These are phyloP conservation scores for Dothiorella sarmentorum DNA, from an alignment of 2,329 filamentous ascomycete genomes.

Conservation along the genomic window DNA sequence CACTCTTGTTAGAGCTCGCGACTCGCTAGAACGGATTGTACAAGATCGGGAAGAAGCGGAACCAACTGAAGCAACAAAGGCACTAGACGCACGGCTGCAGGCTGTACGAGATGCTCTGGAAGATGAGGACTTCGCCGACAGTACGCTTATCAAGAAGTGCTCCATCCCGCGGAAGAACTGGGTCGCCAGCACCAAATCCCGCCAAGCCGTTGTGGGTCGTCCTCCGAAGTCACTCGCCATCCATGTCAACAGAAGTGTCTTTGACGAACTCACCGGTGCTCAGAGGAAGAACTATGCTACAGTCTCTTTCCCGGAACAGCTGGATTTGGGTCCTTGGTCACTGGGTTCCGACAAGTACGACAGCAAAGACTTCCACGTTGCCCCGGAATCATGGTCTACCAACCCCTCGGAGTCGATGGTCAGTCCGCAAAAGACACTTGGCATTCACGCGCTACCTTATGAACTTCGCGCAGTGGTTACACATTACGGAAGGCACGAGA, in stretches of 20 bases:
- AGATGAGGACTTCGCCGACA: slow-evolving; percentile 72
- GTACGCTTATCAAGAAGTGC: slow-evolving; percentile 45
- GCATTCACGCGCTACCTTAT: slow-evolving; percentile 51
- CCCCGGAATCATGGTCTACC: slow-evolving; percentile 65
- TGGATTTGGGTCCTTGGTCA: slow-evolving; percentile 84
- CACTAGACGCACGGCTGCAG: slow-evolving; percentile 50
- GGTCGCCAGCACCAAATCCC: slow-evolving; percentile 77
- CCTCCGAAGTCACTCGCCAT: slow-evolving; percentile 77
- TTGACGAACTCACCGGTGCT: slow-evolving; percentile 75
- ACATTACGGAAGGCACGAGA: slow-evolving; percentile 87
- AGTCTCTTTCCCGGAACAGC: slow-evolving; percentile 68
- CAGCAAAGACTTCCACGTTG: slow-evolving; percentile 28
- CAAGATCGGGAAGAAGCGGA: neutral
- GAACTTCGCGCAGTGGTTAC: slow-evolving; percentile 80
- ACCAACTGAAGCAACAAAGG: slow-evolving; percentile 10
- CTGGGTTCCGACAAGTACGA: slow-evolving; percentile 55
- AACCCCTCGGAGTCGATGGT: slow-evolving; percentile 73
- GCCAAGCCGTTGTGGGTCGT: slow-evolving; percentile 81
- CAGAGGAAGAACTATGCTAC: slow-evolving; percentile 80
- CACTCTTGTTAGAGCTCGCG: slow-evolving; percentile 63
- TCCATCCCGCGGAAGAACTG: slow-evolving; percentile 58
- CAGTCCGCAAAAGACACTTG: slow-evolving; percentile 40
- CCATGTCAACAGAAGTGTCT: slow-evolving; percentile 89
- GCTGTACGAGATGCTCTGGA: slow-evolving; percentile 69
- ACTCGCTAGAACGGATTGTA: slow-evolving; percentile 44